Base-by-base conservation (phyloP, 768 basidiomycete genomes). In the Collybia nuda region DNA sequence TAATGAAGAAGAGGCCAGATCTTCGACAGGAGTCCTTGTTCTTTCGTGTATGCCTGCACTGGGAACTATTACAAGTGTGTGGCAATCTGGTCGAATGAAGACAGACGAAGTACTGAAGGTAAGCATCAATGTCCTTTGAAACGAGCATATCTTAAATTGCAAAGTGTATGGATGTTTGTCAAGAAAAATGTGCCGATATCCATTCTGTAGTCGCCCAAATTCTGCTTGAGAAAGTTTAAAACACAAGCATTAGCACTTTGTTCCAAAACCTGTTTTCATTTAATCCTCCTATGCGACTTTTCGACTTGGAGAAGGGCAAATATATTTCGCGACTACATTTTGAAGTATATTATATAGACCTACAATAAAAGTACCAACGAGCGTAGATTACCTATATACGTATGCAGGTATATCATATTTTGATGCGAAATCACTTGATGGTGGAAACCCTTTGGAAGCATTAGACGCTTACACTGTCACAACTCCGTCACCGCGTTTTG, bases 1-100 rank as follows among this genome's bases (percentile, higher is more conserved):
- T 2, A 85, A 80, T 0, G 79, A 83, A 47, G 76, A 79, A 37
- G 95, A 98, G 63, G 74, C 77, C 0, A 66, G 62, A 22, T 54
- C 56, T 2, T 80, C 89, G 2, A 71, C 73, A 11, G 88, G 88
- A 0, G 83, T 79, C n/a, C 54, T 98, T n/a, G 78, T 88, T 0
- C 63, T 95, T 14, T 83, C 93, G 0, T 88, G 86, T 51, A 84
- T 99, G 75, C 96, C 97, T 49, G 95, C 96, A 1, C 74, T 98
- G 26, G 82, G 81, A 24, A 86, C 81, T 6, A 71, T 94, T 9
- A 95, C 93, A 1, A 91, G 81, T 63, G 53, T 95, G n/a, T 93
- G 90, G 88, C 85, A 95, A 65, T 81, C 84, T 5, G 94, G 95
- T 6, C 72, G 76, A 54, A 77, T 88, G 67, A 73, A 71, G 2